phyloP scores from a whole-genome alignment of 179 eudicot species.

The Silene noctiflora region DNA sequence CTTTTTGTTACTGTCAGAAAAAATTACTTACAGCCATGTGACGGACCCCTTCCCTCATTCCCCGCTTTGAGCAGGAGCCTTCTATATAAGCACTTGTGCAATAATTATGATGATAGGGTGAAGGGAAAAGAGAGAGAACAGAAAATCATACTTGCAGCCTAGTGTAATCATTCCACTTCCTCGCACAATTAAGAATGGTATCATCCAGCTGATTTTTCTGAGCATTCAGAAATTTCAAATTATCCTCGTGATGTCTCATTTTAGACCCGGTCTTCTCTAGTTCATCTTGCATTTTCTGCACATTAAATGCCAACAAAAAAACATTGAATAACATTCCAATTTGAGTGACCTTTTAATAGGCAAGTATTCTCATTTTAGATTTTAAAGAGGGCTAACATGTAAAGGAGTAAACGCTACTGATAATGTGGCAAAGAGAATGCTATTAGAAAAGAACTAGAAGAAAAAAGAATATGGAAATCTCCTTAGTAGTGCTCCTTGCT shows the following conservation, averaged over 20 bases:
- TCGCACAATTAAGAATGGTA: conserved; percentile 54
- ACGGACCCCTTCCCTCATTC: neutral
- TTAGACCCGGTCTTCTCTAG: conserved; percentile 47
- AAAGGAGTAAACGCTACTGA: too few species aligned
- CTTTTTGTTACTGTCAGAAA: too few species aligned
- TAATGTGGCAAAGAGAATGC: neutral
- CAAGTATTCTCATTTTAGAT: too few species aligned
- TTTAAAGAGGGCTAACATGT: too few species aligned
- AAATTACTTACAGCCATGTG: too few species aligned
- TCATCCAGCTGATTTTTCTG: conserved; percentile 66
- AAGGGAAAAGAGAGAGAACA: neutral
- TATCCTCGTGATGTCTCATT: conserved; percentile 73
- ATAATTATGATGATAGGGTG: neutral
- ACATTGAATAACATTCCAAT: neutral
- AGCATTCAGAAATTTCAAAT: conserved; percentile 49
- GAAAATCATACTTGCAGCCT: conserved; percentile 43
- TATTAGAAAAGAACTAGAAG: neutral
- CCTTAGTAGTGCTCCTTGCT: too few species aligned
- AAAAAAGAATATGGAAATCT: too few species aligned
- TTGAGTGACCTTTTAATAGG: too few species aligned
- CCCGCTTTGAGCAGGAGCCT: neutral
- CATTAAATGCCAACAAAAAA: neutral
- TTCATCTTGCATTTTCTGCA: conserved; percentile 81
- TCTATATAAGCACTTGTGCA: neutral
- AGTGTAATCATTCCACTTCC: conserved; percentile 46